phyloP scores from a whole-genome alignment of 106 monocot species.

The Dioscorea alata region DNA sequence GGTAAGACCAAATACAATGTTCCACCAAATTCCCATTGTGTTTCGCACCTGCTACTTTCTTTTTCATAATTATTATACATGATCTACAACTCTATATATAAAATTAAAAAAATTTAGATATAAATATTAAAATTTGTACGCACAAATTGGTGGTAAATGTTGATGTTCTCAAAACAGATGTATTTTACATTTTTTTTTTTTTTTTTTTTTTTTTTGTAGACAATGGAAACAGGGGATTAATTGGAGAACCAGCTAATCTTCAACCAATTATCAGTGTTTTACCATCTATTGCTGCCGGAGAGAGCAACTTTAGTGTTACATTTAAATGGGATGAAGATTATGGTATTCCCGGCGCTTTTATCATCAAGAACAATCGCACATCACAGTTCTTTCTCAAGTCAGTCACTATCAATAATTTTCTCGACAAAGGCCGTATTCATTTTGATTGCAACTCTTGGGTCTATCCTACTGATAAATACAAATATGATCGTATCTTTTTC shows the following conservation, averaged over 20 bases:
- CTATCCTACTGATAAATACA: conserved; percentile 43
- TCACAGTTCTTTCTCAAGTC: conserved; percentile 62
- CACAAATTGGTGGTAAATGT: too few species aligned
- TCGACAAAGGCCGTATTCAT: conserved; percentile 19
- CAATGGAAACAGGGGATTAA: conserved; percentile 26
- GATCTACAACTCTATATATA: too few species aligned
- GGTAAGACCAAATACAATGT: too few species aligned
- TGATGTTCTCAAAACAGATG: background rate
- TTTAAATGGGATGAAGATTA: conserved; percentile 32
- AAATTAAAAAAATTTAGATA: too few species aligned
- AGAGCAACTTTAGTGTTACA: conserved; percentile 22
- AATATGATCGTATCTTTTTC: conserved; percentile 65
- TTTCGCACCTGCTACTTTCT: too few species aligned
- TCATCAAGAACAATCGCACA: conserved; percentile 57
- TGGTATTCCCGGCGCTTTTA: conserved; percentile 55
- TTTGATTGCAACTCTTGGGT: conserved; percentile 86
- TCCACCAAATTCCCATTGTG: too few species aligned
- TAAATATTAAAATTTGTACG: too few species aligned
- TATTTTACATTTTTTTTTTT: background rate
- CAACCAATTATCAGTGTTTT: conserved; percentile 22
- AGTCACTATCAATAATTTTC: conserved; percentile 40
- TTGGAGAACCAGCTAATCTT: conserved; percentile 27
- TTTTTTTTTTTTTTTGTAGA: conserved; percentile 1
- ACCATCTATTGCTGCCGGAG: conserved; percentile 25
- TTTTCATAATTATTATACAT: too few species aligned